phyloP scores from a whole-genome alignment of 148 eudicot species.

The Vaccinium vitisidaea region DNA sequence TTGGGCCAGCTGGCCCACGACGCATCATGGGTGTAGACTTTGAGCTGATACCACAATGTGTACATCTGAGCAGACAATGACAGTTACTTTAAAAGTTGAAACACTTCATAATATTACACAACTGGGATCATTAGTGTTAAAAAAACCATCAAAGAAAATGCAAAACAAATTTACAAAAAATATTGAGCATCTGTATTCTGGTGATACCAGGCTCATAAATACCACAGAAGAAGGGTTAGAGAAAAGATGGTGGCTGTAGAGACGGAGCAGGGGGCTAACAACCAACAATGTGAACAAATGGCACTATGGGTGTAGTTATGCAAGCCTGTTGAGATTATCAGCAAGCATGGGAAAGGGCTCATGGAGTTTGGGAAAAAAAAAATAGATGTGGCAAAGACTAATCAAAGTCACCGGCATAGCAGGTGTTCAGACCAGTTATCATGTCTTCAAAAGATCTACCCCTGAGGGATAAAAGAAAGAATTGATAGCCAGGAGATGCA shows the following conservation, averaged over 20 bases:
- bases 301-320: not conserved
- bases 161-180: not conserved
- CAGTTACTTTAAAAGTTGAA: not conserved
- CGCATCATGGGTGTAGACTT: conserved; percentile 72
- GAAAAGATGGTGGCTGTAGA: too few relatives aligned
- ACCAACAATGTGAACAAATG: not conserved
- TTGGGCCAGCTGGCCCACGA: conserved; percentile 68
- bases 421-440: conserved; percentile 6
- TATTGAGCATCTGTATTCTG: not conserved
- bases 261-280: not conserved
- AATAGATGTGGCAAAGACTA: not conserved
- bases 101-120: not conserved
- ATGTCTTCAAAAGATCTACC: not conserved
- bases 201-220: not conserved
- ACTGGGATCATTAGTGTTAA: not conserved
- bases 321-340: not conserved
- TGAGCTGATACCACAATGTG: conserved; percentile 66
- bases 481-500: not conserved
- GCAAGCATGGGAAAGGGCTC: not conserved
- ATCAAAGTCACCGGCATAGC: not conserved
- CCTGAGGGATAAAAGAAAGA: not conserved
- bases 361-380: not conserved
- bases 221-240: not conserved
- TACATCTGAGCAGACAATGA: conserved; percentile 39
- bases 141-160: not conserved